Percentiles rank a stretch among this genome's conserved stretches.
phyloP scores from a whole-genome alignment of 23 red algal species.

The Gracilaria domingensis region DNA sequence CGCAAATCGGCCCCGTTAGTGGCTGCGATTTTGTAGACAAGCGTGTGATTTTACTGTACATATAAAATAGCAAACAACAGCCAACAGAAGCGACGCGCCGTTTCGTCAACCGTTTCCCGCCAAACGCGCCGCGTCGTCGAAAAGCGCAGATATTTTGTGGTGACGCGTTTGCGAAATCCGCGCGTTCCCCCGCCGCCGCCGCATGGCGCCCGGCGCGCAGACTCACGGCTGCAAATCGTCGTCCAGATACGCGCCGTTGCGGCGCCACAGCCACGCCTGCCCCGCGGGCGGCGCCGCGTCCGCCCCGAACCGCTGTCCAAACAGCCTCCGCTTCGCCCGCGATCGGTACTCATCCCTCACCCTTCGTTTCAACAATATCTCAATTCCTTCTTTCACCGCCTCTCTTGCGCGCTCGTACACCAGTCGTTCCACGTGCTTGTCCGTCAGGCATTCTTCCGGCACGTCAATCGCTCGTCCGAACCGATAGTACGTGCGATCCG shows the following conservation, averaged over 20 bases:
- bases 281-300: conserved; percentile 24
- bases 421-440: conserved; percentile 17
- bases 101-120: neutral
- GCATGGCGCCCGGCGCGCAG: too few species aligned
- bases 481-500: conserved; percentile 80
- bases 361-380: conserved; percentile 50
- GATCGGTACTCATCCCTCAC: conserved; percentile 61
- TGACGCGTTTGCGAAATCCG: too few species aligned
- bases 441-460: conserved; percentile 34
- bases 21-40: too few species aligned
- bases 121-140: neutral
- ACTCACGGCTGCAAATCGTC: conserved; percentile 66
- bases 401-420: conserved; percentile 49
- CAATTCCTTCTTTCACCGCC: conserved; percentile 54
- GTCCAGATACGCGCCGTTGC: conserved; percentile 56
- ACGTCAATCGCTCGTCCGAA: conserved; percentile 83
- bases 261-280: conserved; percentile 50
- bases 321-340: conserved; percentile 16
- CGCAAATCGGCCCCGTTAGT: too few species aligned
- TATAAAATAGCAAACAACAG: too few species aligned
- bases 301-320: conserved; percentile 1
- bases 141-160: neutral
- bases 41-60: too few species aligned
- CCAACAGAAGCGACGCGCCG: neutral
- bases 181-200: too few species aligned